Base-by-base conservation (phyloP, 2,329 filamentous ascomycete genomes). In the Thielaviopsis cerberus region DNA sequence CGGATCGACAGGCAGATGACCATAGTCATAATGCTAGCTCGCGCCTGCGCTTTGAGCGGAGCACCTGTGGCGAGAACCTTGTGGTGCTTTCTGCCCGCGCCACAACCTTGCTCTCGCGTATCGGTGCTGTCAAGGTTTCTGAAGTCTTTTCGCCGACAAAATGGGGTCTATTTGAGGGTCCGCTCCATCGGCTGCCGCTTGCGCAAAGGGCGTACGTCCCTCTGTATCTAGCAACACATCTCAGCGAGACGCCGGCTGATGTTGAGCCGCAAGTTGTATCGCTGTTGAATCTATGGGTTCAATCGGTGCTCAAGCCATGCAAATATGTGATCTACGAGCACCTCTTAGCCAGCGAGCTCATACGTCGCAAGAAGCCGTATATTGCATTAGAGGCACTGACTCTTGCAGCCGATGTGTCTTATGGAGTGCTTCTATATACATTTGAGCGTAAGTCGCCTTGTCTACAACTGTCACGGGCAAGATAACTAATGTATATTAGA, bases 251-350 rank as follows among this genome's bases (percentile, higher is more conserved):
- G 7, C 65, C 76, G 22, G 69, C 74, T 37, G 72, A 77, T 55
- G 75, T 78, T 60, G 69, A 69, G 60, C 69, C 76, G 45, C 64
- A 75, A 2, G 72, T 69, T 1, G 68, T 71, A n/a, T 73, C 70
- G 8, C 64, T 76, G 10, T 67, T 75, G 4, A 73, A 76, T 48
- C 66, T 80, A n/a, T 81, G 80, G 74, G 63, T 77, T 50, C 64
- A 75, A 22, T 71, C 74, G 7, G 68, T 82, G 52, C 71, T 74
- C 50, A 78, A 78, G 63, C 78, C 80, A 4, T 67, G 63, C 2
- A 64, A 67, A 48, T 71, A 69, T 23, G 61, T 79, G 15, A 69
- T 66, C 4, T 77, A 76, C 62, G 77, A 80, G 63, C 72, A 73
- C 60, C 69, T 70, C 23, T 69, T 82, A 4, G 77, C 73, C 4